phyloP scores from a whole-genome alignment of 306 rosid genomes.

The Astragalus glycyphyllos region DNA sequence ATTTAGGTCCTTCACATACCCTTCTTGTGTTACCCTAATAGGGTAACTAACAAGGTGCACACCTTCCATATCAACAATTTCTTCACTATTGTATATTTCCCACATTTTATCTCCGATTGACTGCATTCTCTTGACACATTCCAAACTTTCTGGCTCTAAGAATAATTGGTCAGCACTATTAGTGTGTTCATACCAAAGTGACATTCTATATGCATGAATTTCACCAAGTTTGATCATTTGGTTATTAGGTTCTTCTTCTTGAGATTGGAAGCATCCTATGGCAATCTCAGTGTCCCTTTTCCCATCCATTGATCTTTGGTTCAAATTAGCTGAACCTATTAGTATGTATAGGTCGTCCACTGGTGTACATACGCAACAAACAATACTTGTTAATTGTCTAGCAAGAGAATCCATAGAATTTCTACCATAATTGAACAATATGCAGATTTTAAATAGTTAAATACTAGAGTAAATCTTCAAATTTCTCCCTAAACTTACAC shows the following conservation, averaged over 20 bases:
- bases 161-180: conserved; percentile 41
- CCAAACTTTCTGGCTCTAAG: conserved; percentile 51
- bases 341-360: conserved; percentile 92
- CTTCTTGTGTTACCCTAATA: conserved; percentile 55
- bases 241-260: conserved; percentile 37
- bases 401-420: not conserved
- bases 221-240: conserved; percentile 44
- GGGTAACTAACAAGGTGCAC: conserved; percentile 81
- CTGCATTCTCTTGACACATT: conserved; percentile 49
- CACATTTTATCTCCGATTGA: conserved; percentile 73
- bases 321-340: conserved; percentile 93
- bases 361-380: conserved; percentile 38
- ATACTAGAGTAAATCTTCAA: too few relatives aligned
- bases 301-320: conserved; percentile 98
- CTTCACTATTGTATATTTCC: conserved; percentile 62
- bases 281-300: conserved; percentile 90
- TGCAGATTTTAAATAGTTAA: too few relatives aligned
- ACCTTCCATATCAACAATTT: conserved; percentile 73
- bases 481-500: too few relatives aligned
- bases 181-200: conserved; percentile 91
- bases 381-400: conserved; percentile 18
- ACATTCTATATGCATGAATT: conserved; percentile 65
- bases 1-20: conserved; percentile 54
- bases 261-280: conserved; percentile 77
- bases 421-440: not conserved